Conservation (phyloP, 1,284 basidiomycete genomes). For the Cerrena zonata region DNA sequence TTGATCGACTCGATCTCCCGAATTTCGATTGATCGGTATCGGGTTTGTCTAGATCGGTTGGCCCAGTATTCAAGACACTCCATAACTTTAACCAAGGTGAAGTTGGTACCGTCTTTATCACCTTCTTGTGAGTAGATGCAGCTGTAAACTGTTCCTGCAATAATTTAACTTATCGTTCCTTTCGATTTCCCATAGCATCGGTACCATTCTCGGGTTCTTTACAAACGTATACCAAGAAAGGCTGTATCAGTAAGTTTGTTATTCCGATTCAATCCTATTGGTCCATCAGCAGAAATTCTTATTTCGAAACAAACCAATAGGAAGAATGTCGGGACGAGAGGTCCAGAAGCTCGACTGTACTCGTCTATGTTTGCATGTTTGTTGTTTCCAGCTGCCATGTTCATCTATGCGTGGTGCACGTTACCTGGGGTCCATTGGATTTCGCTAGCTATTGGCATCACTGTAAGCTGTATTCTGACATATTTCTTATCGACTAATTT, state of each 20-base stretch:
- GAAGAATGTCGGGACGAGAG: slow-evolving; percentile 46
- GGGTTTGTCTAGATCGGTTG: slow-evolving; percentile 44
- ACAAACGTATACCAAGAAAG: slow-evolving; percentile 61
- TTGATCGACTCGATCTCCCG: not conserved
- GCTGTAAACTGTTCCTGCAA: not conserved
- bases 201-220: slow-evolving; percentile 51
- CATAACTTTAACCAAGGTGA: slow-evolving; percentile 64
- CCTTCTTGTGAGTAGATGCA: slow-evolving; percentile 41
- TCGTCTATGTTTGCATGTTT: slow-evolving; percentile 60
- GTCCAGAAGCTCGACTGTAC: slow-evolving; percentile 73
- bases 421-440: slow-evolving; percentile 53
- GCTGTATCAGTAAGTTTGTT: slow-evolving; percentile 49
- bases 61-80: slow-evolving; percentile 53
- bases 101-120: slow-evolving; percentile 56
- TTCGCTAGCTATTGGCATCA: slow-evolving; percentile 47
- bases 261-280: slow-evolving; percentile 7
- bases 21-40: not conserved
- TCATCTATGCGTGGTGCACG: slow-evolving; percentile 62
- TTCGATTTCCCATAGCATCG: slow-evolving; percentile 41
- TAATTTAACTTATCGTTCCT: not conserved
- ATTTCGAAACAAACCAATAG: slow-evolving; percentile 29
- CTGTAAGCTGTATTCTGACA: slow-evolving; percentile 33
- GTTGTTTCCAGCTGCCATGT: slow-evolving; percentile 58
- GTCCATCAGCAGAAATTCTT: not conserved
- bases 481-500: not conserved